These are phyloP conservation scores for Pharnaceum exiguum DNA, from an alignment of 148 eudicot species.

Conservation along the genomic window DNA sequence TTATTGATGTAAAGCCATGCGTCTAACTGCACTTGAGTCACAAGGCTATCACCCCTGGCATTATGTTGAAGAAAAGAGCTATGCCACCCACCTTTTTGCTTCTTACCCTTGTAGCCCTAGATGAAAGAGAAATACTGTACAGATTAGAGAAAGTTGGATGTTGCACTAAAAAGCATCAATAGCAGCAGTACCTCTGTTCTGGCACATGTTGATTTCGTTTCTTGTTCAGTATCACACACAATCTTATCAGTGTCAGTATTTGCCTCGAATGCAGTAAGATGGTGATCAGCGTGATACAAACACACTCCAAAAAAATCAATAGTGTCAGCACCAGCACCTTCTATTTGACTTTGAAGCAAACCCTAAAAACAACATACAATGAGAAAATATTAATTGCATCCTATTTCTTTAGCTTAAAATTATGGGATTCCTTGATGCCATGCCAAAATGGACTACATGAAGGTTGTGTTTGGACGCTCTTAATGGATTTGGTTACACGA, in stretches of 20 bases:
- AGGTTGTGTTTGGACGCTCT: too few relatives aligned
- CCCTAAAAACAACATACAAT: slow-evolving; percentile 34
- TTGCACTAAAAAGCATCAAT: background rate
- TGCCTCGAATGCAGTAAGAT: slow-evolving; percentile 14
- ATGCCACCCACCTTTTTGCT: slow-evolving; percentile 34
- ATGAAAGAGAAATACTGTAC: slow-evolving; percentile 4
- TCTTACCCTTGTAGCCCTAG: slow-evolving; percentile 57
- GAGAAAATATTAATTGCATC: background rate
- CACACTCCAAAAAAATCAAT: slow-evolving; percentile 55
- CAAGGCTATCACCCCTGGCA: slow-evolving; percentile 39
- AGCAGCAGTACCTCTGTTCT: slow-evolving; percentile 46
- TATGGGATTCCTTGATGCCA: too few relatives aligned
- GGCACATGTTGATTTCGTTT: slow-evolving; percentile 46
- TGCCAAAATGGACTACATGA: too few relatives aligned
- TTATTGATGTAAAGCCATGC: slow-evolving; percentile 66
- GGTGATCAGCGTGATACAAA: slow-evolving; percentile 36
- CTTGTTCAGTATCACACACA: slow-evolving; percentile 22
- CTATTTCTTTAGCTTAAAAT: background rate
- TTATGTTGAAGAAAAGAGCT: slow-evolving; percentile 20
- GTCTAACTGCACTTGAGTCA: slow-evolving; percentile 60
- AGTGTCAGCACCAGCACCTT: slow-evolving; percentile 36
- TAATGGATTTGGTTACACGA: too few relatives aligned
- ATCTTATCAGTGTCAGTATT: slow-evolving; percentile 18
- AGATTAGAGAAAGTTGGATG: too few relatives aligned
- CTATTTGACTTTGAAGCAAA: slow-evolving; percentile 52